A percentile compares a stretch with the other conserved stretches of the same genome.
These are phyloP conservation scores for Emiliania huxleyi DNA, from an alignment of 78 protist species.

Conservation along the genomic window DNA sequence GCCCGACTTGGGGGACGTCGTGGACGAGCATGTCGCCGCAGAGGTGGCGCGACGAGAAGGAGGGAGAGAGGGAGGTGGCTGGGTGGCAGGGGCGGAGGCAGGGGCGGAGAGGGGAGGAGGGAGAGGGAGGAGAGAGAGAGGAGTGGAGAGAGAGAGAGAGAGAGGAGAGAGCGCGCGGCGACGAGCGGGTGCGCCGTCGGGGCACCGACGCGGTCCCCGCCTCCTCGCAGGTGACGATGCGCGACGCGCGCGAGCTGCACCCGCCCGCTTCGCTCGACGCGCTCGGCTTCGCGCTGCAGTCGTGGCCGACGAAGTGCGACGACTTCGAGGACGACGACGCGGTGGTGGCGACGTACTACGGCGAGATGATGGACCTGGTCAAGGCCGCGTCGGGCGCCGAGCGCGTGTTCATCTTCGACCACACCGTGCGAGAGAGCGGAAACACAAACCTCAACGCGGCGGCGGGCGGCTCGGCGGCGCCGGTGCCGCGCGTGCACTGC, in stretches of 20 bases:
- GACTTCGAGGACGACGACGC: background rate
- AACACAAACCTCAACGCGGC: background rate
- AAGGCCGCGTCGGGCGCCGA: background rate
- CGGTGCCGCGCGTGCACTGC: conserved; percentile 1
- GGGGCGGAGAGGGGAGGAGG: too few species aligned
- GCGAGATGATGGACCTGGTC: background rate
- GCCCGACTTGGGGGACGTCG: too few species aligned
- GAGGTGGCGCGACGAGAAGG: too few species aligned
- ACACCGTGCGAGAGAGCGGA: background rate
- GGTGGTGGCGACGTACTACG: background rate
- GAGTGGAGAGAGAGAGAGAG: background rate
- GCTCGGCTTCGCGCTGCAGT: background rate
- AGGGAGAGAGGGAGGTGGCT: too few species aligned
- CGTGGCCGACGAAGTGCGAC: background rate
- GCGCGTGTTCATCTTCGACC: background rate
- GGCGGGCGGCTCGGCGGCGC: background rate
- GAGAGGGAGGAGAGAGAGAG: background rate
- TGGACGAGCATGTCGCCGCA: too few species aligned
- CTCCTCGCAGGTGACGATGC: background rate
- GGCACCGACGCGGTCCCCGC: too few species aligned
- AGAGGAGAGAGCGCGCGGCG: too few species aligned
- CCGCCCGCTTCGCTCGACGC: background rate
- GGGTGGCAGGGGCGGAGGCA: too few species aligned
- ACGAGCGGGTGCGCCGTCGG: background rate
- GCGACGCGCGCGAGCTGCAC: background rate